Percentiles rank a stretch among this genome's conserved stretches.
Evolutionary conservation across 2,329 filamentous ascomycete genomes (phyloP).

Genomic region (Fusarium fujikuroi): DNA sequence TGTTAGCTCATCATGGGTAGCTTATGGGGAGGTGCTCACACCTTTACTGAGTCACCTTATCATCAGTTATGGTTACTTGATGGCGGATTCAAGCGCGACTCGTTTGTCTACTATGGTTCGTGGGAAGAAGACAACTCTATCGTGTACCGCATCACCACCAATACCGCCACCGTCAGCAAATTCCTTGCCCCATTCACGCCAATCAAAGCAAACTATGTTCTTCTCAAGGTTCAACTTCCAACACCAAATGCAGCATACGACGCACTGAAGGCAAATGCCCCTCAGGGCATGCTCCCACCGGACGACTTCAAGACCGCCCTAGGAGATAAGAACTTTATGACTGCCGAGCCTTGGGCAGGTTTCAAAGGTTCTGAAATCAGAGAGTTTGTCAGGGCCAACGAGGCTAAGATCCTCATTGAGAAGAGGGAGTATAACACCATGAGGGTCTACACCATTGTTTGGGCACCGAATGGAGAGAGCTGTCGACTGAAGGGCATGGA

Average conservation of each 20-base stretch:
- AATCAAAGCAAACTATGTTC: background rate
- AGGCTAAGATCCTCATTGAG: background rate
- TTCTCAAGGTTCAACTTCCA: background rate
- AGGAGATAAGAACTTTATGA: background rate
- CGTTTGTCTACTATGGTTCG: background rate
- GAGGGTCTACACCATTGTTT: background rate
- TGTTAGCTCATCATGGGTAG: background rate
- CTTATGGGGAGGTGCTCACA: background rate
- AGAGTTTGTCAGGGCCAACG: background rate
- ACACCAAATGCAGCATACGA: background rate
- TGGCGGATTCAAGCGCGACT: background rate
- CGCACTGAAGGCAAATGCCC: background rate
- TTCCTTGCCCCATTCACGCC: background rate
- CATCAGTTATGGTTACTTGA: background rate
- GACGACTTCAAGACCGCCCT: background rate
- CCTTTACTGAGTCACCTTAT: background rate
- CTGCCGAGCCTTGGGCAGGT: background rate
- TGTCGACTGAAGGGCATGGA: background rate
- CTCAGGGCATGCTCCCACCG: background rate
- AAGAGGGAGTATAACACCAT: background rate
- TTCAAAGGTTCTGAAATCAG: background rate
- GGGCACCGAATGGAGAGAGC: background rate
- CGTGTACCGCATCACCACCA: background rate
- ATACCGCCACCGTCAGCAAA: rapidly evolving
- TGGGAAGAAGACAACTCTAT: background rate